phyloP scores from a whole-genome alignment of 164 flowering plant genomes.

The Cinnamomum micranthum region DNA sequence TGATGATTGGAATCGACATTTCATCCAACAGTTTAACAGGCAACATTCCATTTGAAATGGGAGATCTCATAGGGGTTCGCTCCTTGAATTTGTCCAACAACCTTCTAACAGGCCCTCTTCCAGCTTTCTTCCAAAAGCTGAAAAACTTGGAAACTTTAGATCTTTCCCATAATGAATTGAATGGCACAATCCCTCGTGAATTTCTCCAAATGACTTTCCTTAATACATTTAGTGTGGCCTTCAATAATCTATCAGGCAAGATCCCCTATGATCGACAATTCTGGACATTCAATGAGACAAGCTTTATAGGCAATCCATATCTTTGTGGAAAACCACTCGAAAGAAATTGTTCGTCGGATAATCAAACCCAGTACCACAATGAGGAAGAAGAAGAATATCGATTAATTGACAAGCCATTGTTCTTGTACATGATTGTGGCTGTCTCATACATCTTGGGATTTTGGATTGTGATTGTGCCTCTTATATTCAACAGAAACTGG shows the following conservation, averaged over 20 bases:
- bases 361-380: background rate
- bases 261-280: conserved; percentile 1
- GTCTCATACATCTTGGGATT: background rate
- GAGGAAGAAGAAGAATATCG: background rate
- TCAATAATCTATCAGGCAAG: conserved; percentile 7
- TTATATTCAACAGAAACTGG: background rate
- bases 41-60: conserved; percentile 7
- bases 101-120: conserved; percentile 1
- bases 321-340: conserved; percentile 6
- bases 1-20: conserved; percentile 10
- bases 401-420: background rate
- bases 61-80: background rate
- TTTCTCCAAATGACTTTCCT: background rate
- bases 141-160: conserved; percentile 6
- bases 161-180: conserved; percentile 6
- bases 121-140: conserved; percentile 4
- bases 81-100: conserved; percentile 10
- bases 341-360: conserved; percentile 1
- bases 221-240: conserved; percentile 1
- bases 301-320: background rate
- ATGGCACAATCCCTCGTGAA: conserved; percentile 6
- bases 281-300: background rate
- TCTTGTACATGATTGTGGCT: background rate
- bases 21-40: conserved; percentile 7
- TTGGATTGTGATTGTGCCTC: conserved; percentile 1